phyloP scores from a whole-genome alignment of 495 filamentous ascomycete genomes.

The Annulohypoxylon moriforme region DNA sequence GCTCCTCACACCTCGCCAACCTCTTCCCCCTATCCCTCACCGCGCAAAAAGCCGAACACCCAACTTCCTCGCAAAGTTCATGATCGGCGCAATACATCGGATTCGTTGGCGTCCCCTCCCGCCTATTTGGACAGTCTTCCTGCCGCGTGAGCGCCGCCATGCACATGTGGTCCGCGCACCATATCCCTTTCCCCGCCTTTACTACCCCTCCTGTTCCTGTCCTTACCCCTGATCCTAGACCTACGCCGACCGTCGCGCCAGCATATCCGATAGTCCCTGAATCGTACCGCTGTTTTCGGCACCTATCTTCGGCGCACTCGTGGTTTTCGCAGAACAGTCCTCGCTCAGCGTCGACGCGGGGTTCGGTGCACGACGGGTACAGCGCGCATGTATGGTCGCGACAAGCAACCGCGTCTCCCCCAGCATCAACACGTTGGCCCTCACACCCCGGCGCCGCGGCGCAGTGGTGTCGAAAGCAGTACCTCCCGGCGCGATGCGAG shows the following conservation, averaged over 20 bases:
- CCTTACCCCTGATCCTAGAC: neutral
- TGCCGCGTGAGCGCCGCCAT: constrained; percentile 31
- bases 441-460: constrained; percentile 13
- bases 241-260: neutral
- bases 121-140: constrained; percentile 20
- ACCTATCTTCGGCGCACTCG: constrained; percentile 27
- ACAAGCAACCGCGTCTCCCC: constrained; percentile 8
- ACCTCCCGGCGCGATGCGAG: constrained; percentile 24
- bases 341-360: constrained; percentile 11
- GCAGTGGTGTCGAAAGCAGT: constrained; percentile 38
- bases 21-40: neutral
- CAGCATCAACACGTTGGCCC: constrained; percentile 19
- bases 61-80: constrained; percentile 17
- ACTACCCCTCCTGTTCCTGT: neutral
- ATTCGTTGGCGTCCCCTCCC: constrained; percentile 26
- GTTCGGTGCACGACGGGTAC: constrained; percentile 16
- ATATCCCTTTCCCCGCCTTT: neutral
- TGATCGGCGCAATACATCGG: constrained; percentile 28
- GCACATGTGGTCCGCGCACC: constrained; percentile 40
- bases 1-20: constrained; percentile 21
- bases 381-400: constrained; percentile 35
- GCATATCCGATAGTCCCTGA: neutral
- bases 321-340: constrained; percentile 34
- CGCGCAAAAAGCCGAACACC: constrained; percentile 8
- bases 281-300: constrained; percentile 31